A percentile compares a stretch with the other conserved stretches of the same genome.
Conservation (phyloP, 2,329 filamentous ascomycete species). For the Tolypocladium inflatum region DNA sequence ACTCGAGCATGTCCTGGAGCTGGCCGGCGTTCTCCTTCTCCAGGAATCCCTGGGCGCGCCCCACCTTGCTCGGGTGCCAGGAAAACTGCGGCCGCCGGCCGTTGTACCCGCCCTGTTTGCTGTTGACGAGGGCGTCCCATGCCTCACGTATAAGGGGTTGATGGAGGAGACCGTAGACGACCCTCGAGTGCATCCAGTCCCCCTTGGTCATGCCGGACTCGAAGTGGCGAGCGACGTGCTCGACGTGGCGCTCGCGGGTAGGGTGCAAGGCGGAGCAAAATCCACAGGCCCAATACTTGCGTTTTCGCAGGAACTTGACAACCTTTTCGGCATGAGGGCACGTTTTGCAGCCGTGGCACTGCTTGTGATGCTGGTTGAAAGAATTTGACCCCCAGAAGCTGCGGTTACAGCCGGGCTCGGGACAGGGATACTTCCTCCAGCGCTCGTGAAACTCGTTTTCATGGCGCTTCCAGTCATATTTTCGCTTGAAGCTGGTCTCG, state of each 20-base stretch:
- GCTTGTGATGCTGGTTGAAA: slow-evolving; percentile 59
- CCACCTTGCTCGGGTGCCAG: slow-evolving; percentile 49
- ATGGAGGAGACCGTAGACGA: slow-evolving; percentile 58
- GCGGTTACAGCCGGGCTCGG: slow-evolving; percentile 53
- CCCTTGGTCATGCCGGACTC: slow-evolving; percentile 52
- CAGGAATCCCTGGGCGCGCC: slow-evolving; percentile 45
- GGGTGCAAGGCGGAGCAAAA: slow-evolving; percentile 56
- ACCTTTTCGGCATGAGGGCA: slow-evolving; percentile 57
- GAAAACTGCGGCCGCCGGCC: slow-evolving; percentile 49
- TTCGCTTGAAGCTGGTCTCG: slow-evolving; percentile 57
- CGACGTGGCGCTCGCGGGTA: slow-evolving; percentile 56
- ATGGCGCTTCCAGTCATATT: slow-evolving; percentile 61
- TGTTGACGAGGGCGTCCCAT: slow-evolving; percentile 47
- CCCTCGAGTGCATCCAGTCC: slow-evolving; percentile 61
- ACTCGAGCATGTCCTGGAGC: slow-evolving; percentile 55
- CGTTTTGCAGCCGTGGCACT: slow-evolving; percentile 54
- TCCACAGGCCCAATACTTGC: slow-evolving; percentile 59
- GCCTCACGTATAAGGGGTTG: slow-evolving; percentile 52
- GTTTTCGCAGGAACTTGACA: slow-evolving; percentile 52
- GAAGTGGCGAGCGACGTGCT: slow-evolving; percentile 60
- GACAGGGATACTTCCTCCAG: slow-evolving; percentile 58
- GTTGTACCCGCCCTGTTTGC: slow-evolving; percentile 45
- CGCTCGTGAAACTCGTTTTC: slow-evolving; percentile 63
- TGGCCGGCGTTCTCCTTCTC: slow-evolving; percentile 55
- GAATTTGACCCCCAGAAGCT: slow-evolving; percentile 60